A percentile compares a stretch with the other conserved stretches of the same genome.
These are phyloP conservation scores for Fusarium paranaense DNA, from an alignment of 2,329 filamentous ascomycete genomes.

Conservation along the genomic window DNA sequence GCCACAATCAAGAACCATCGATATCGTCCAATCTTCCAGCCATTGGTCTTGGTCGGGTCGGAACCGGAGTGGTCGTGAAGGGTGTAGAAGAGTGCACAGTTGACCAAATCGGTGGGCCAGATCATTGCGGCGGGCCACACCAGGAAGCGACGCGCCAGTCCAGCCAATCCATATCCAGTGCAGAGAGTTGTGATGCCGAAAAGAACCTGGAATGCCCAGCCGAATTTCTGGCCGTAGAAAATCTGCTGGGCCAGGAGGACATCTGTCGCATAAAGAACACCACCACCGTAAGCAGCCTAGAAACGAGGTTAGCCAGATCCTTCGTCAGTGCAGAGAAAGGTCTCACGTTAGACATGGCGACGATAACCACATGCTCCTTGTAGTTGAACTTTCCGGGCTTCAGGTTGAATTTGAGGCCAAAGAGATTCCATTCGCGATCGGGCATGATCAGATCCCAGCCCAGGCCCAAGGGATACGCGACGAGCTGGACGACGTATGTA, in stretches of 20 bases:
- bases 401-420: conserved; percentile 67
- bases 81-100: conserved; percentile 63
- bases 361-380: conserved; percentile 72
- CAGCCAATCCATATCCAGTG: conserved; percentile 69
- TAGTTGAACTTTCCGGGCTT: conserved; percentile 69
- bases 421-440: conserved; percentile 61
- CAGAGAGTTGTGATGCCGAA: conserved; percentile 66
- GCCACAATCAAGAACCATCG: conserved; percentile 71
- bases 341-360: conserved; percentile 73
- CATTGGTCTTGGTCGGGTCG: conserved; percentile 63
- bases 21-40: conserved; percentile 74
- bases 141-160: conserved; percentile 64
- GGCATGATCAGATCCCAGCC: conserved; percentile 68
- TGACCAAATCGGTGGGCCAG: conserved; percentile 67
- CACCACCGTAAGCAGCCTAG: conserved; percentile 68
- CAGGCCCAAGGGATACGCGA: conserved; percentile 69
- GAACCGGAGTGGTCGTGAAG: conserved; percentile 59
- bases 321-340: not conserved
- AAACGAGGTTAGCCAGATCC: conserved; percentile 31
- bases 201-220: conserved; percentile 66
- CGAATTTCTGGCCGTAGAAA: conserved; percentile 68
- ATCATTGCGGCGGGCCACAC: conserved; percentile 68
- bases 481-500: conserved; percentile 71
- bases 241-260: conserved; percentile 62
- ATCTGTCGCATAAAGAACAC: conserved; percentile 67